Evolutionary conservation across 371 early-diverging fungal species (phyloP).

Genomic region (Zopfochytrium polystomum): DNA sequence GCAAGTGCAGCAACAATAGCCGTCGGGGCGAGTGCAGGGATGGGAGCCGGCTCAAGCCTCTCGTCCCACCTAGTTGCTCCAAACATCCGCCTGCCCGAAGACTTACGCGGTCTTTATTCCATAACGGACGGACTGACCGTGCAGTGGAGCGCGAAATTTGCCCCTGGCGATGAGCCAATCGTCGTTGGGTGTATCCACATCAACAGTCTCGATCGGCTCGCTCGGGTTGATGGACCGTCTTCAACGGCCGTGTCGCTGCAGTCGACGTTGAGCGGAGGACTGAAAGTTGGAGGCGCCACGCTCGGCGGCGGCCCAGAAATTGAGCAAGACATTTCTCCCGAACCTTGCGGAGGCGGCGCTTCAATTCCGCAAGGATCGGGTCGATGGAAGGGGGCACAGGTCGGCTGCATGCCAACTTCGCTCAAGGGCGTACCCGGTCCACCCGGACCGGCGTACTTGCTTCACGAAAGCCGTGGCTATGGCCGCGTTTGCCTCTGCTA

Average conservation of each 20-base stretch:
- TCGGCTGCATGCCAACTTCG: constrained; percentile 6
- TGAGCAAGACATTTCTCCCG: neutral
- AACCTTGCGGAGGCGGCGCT: neutral
- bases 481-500: constrained; percentile 33
- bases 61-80: no score
- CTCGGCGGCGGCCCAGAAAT: neutral
- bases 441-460: neutral
- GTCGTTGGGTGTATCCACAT: constrained; percentile 24
- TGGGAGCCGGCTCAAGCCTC: no score
- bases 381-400: neutral
- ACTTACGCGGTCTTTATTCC: constrained; percentile 14
- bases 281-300: neutral
- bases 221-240: constrained; percentile 1
- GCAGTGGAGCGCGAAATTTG: constrained; percentile 24
- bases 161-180: neutral
- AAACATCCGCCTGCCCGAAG: constrained; percentile 23
- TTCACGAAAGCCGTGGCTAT: constrained; percentile 10
- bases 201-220: constrained; percentile 15
- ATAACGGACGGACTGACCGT: constrained; percentile 26
- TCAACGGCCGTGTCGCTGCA: neutral
- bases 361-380: neutral
- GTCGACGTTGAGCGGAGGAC: neutral
- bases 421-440: constrained; percentile 5
- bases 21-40: no score
- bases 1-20: constrained; percentile 6